Conservation (phyloP, 208 protist species). For the Willaertia magna region DNA sequence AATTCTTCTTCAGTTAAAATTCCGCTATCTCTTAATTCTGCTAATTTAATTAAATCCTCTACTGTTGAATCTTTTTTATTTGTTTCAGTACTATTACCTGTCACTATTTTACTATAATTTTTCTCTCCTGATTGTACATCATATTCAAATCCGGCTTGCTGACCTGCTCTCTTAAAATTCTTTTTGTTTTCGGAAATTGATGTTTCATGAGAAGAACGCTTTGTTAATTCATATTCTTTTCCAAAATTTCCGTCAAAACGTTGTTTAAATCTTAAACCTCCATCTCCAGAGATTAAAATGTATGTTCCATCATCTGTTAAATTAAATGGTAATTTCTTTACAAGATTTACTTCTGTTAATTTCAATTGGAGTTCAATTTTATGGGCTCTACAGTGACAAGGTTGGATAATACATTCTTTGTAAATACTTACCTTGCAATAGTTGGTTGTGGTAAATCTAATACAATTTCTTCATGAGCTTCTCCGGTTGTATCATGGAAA, state of each 20-base stretch:
- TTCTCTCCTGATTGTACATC: neutral
- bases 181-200: neutral
- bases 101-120: neutral
- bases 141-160: neutral
- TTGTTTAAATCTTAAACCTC: neutral
- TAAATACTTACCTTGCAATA: too few relatives aligned
- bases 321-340: neutral
- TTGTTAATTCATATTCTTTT: neutral
- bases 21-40: neutral
- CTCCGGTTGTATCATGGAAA: neutral
- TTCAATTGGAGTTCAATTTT: neutral
- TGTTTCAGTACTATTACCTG: too few relatives aligned
- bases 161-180: neutral
- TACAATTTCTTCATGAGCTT: neutral
- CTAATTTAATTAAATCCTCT: neutral
- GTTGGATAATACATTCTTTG: too few relatives aligned
- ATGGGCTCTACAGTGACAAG: too few relatives aligned
- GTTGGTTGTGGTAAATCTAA: neutral
- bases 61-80: neutral
- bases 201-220: neutral
- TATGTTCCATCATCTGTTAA: neutral
- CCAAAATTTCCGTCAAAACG: neutral
- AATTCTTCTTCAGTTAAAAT: conserved; percentile 3
- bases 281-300: neutral
- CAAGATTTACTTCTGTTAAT: neutral